Base-by-base conservation (phyloP, 139 green algal genomes). In the Edaphochlamys debaryana region DNA sequence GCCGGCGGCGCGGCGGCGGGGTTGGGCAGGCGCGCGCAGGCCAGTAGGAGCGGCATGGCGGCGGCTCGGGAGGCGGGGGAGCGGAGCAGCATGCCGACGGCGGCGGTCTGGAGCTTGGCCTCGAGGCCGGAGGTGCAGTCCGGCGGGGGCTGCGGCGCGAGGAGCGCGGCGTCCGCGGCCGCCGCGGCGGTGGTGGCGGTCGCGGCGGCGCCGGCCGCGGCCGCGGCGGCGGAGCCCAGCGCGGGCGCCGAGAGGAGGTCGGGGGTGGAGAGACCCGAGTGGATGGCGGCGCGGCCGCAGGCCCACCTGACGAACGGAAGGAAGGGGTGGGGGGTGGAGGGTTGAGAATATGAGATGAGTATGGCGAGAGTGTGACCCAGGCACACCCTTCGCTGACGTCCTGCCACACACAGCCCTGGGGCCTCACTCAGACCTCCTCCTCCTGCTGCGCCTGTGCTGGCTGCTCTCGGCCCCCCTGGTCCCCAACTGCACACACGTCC, bases 41-140 rank as follows among this genome's bases (percentile, higher is more conserved):
- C 60, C n/a, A 71, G 60, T n/a, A 81, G 60, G 60, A 81, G 75
- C 62, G 60, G 60, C 75, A 81, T 13, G 38, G 45, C n/a, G n/a
- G 27, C 23, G 75, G 40, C 56, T 30, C 75, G 75, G 19, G 75
- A 48, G 22, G 60, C 60, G 17, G 75, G 75, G 60, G 41, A 64
- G 36, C 40, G 56, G 60, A 81, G 60, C 42, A 81, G n/a, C 58
- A 81, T 67, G 32, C 60, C 60, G 22, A 81, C 75, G 17, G 75
- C 75, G 0, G 60, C 62, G 2, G 75, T 62, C 30, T 71, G 41
- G 9, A 72, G 60, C 60, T 81, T 81, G 30, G 32, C 41, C 36
- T 71, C 60, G 20, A 60, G 75, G 41, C 30, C 27, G 56, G 30
- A 32, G 41, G 41, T 2, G 75, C 60, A 72, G 29, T 32, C 41